Conservation (phyloP, 2,329 filamentous ascomycete species). For the Paradendryphiella salina region DNA sequence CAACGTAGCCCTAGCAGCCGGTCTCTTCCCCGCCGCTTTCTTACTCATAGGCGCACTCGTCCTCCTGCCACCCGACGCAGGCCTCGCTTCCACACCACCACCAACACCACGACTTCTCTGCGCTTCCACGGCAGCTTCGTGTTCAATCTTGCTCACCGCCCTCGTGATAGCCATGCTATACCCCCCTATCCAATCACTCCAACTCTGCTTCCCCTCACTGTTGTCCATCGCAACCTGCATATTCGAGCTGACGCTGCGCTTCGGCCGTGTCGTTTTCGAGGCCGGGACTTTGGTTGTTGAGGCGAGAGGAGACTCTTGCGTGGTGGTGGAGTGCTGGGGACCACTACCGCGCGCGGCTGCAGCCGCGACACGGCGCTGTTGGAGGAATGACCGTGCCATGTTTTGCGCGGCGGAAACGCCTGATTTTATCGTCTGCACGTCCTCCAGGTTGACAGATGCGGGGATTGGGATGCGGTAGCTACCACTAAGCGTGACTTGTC, state of each 20-base stretch:
- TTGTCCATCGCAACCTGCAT: slow-evolving; percentile 23
- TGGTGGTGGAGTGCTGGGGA: neutral
- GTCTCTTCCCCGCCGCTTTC: slow-evolving; percentile 19
- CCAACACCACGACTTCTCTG: slow-evolving; percentile 11
- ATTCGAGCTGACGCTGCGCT: slow-evolving; percentile 14
- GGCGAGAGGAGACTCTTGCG: neutral
- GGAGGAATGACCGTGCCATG: slow-evolving; percentile 39
- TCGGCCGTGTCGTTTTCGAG: slow-evolving; percentile 11
- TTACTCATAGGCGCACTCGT: slow-evolving; percentile 9
- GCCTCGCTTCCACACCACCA: neutral
- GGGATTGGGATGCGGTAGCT: slow-evolving; percentile 46
- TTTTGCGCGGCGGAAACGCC: slow-evolving; percentile 43
- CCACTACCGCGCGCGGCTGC: slow-evolving; percentile 9
- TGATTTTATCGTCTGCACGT: slow-evolving; percentile 42
- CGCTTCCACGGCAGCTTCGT: slow-evolving; percentile 42
- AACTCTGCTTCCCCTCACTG: slow-evolving; percentile 32
- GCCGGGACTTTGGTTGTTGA: slow-evolving; percentile 2
- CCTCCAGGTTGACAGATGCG: slow-evolving; percentile 34
- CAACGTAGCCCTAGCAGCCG: slow-evolving; percentile 24
- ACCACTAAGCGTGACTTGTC: slow-evolving; percentile 42
- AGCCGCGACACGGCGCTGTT: slow-evolving; percentile 30
- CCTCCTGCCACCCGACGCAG: slow-evolving; percentile 2
- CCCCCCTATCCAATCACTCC: slow-evolving; percentile 47
- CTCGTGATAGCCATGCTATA: slow-evolving; percentile 44
- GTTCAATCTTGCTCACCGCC: slow-evolving; percentile 44